Conservation (phyloP, 2,329 filamentous ascomycete genomes). For the Colletotrichum sp. region DNA sequence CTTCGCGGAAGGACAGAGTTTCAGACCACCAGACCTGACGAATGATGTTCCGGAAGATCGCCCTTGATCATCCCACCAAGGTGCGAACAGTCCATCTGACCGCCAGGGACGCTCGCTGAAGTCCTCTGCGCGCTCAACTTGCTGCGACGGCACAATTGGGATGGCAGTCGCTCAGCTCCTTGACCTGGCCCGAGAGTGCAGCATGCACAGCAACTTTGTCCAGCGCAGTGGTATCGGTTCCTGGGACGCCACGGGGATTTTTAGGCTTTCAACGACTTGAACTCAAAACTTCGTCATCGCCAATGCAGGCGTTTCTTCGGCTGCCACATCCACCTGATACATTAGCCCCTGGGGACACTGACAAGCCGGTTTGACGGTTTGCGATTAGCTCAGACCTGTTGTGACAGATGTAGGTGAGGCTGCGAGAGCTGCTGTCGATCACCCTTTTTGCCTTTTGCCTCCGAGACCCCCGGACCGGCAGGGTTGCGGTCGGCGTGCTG, state of each 20-base stretch:
- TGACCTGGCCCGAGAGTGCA: not conserved
- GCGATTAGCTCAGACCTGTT: conserved; percentile 1
- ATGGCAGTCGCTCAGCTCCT: conserved; percentile 13
- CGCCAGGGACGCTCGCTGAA: not conserved
- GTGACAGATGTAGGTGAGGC: conserved; percentile 1
- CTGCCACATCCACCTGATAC: conserved; percentile 7
- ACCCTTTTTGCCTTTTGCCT: not conserved
- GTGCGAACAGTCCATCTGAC: conserved; percentile 6
- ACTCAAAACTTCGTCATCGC: conserved; percentile 14
- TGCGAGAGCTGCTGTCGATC: not conserved
- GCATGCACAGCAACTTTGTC: not conserved
- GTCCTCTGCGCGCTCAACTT: not conserved
- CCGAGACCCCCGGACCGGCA: not conserved
- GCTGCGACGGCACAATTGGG: conserved; percentile 2
- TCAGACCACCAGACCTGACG: not conserved
- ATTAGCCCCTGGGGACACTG: conserved; percentile 3
- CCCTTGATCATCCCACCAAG: conserved; percentile 1
- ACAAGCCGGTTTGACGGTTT: not conserved
- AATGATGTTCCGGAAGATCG: not conserved
- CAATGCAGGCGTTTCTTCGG: not conserved
- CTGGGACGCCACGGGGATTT: not conserved
- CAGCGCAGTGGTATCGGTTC: not conserved
- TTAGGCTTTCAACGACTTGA: conserved; percentile 10
- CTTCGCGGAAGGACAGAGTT: not conserved
- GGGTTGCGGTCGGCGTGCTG: not conserved